These are phyloP conservation scores for Sporodiniella umbellata DNA, from an alignment of 371 early-diverging fungal genomes.

Conservation along the genomic window DNA sequence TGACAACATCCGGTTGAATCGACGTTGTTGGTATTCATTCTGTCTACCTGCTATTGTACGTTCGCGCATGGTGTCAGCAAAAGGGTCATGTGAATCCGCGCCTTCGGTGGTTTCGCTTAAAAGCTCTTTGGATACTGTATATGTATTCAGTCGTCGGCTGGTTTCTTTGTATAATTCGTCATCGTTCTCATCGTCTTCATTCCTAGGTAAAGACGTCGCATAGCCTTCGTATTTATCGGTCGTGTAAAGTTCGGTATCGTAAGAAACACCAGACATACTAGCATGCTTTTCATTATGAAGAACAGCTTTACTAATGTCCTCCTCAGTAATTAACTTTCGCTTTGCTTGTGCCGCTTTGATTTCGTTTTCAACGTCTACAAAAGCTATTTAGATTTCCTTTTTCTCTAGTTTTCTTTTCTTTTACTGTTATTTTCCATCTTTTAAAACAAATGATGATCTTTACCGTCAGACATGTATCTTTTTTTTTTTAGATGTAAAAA, in stretches of 20 bases:
- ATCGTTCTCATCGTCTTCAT: constrained; percentile 59
- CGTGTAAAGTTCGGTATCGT: constrained; percentile 81
- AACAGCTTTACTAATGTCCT: constrained; percentile 40
- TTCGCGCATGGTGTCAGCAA: constrained; percentile 51
- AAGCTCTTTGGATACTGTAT: constrained; percentile 83
- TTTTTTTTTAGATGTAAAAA: neutral
- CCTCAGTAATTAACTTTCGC: constrained; percentile 40
- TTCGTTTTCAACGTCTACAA: constrained; percentile 59
- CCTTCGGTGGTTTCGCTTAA: constrained; percentile 58
- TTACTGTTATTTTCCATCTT: too few relatives aligned
- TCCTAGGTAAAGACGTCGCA: constrained; percentile 61
- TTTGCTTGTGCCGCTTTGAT: constrained; percentile 61
- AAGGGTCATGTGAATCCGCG: constrained; percentile 68
- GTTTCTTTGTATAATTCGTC: constrained; percentile 47
- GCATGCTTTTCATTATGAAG: constrained; percentile 51
- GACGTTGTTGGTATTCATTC: constrained; percentile 81
- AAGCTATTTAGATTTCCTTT: neutral
- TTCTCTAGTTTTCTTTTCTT: too few relatives aligned
- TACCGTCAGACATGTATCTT: neutral
- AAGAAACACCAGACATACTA: constrained; percentile 57
- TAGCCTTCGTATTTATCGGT: constrained; percentile 72
- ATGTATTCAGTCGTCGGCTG: constrained; percentile 57
- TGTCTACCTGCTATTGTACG: constrained; percentile 81
- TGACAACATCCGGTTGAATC: constrained; percentile 79
- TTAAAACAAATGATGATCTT: neutral